Conservation (phyloP, 768 basidiomycete genomes). For the Mycena filopes region DNA sequence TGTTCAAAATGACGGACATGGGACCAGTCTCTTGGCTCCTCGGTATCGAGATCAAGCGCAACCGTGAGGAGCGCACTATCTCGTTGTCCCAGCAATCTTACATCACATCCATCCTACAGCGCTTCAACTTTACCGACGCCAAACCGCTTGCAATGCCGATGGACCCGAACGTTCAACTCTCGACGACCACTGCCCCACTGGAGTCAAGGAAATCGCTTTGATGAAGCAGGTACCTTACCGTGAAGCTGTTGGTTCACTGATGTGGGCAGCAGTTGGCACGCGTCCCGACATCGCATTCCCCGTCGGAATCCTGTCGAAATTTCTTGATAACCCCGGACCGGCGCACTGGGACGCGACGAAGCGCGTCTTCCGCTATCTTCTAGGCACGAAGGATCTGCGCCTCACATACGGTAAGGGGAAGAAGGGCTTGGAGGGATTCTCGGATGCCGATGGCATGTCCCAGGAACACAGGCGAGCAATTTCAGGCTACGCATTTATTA, state of each 20-base stretch:
- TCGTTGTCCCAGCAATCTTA: constrained; percentile 39
- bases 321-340: too few species aligned
- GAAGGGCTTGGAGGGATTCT: constrained; percentile 41
- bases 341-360: constrained; percentile 45
- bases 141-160: background rate
- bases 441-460: constrained; percentile 37
- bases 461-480: constrained; percentile 41
- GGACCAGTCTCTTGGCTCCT: constrained; percentile 37
- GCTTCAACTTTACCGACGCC: constrained; percentile 16
- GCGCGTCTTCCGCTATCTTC: constrained; percentile 38
- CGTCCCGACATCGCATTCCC: too few species aligned
- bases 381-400: constrained; percentile 30
- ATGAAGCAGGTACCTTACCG: background rate
- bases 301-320: too few species aligned
- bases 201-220: background rate
- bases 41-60: constrained; percentile 40
- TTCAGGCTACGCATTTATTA: constrained; percentile 46
- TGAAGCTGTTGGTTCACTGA: too few species aligned
- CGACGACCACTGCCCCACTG: background rate
- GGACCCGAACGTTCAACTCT: background rate
- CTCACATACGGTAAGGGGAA: constrained; percentile 42
- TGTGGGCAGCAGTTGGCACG: too few species aligned
- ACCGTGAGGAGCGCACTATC: constrained; percentile 35
- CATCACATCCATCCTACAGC: constrained; percentile 35
- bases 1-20: constrained; percentile 4